Evolutionary conservation across 2,329 filamentous ascomycete species (phyloP), one percentile per base, ranked within the genome.

Genomic region (Cercospora janseana): DNA sequence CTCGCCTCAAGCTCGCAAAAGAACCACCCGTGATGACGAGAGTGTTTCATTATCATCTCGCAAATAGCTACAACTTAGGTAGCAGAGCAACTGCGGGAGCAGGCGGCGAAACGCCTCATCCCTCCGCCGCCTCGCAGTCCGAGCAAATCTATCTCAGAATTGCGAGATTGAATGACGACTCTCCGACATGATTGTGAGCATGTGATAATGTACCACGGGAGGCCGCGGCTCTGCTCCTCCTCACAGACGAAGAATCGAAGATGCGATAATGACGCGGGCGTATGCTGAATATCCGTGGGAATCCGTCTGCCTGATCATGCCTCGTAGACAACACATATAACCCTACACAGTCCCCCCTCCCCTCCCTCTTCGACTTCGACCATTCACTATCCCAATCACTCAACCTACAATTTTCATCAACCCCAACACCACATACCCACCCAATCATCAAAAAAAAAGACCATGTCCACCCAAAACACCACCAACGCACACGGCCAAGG

Each of bases 401-500:
- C 13, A 24, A 7, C 23, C 26, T 7, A 38, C 18, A 18, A 38
- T 38, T 21, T 23, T 18, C 35, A 13, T 3, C 20, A 23, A 3
- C 21, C 35, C 12, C 6, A 12, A 13, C 32, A 21, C 10, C 31
- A 23, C 43, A 21, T 5, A 40, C n/a, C 24, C 2, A 35, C 23
- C 24, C 24, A 21, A 38, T 15, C 3, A 24, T 29, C 15, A 29
- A 15, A 20, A 35, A n/a, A 10, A 37, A 23, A 23, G 13, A 28
- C 15, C 6, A 28, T 28, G 21, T 27, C 43, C 9, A 18, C 29
- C 29, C 27, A 4, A 21, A 31, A 15, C 12, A 26, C 32, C 12
- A 47, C 44, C 32, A 65, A 64, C 64, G 58, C 69, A 28, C 52
- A 61, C 28, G 70, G 70, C 46, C 71, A 72, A 57, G 71, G 70